Evolutionary conservation across 2,329 filamentous ascomycete genomes (phyloP).

Genomic region (Penicillium expansum): DNA sequence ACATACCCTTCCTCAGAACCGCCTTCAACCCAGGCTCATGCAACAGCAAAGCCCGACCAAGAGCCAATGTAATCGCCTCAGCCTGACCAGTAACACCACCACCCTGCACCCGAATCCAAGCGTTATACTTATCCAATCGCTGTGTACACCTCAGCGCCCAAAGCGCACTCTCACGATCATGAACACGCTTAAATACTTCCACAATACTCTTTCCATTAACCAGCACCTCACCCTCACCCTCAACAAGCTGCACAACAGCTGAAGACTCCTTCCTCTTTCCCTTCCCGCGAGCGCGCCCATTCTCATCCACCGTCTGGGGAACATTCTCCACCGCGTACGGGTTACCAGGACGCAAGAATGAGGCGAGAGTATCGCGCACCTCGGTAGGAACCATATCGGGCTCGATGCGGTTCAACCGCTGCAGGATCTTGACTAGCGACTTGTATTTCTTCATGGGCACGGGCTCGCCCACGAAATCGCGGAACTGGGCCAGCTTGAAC

Average conservation of each 20-base stretch:
- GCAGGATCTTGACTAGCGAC: slow-evolving; percentile 70
- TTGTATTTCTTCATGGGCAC: slow-evolving; percentile 76
- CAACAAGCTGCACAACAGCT: slow-evolving; percentile 82
- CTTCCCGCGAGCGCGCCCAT: slow-evolving; percentile 74
- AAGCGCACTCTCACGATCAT: slow-evolving; percentile 90
- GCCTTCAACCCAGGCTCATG: slow-evolving; percentile 93
- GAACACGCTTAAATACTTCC: slow-evolving; percentile 78
- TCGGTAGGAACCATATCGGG: slow-evolving; percentile 70
- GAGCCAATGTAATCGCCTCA: slow-evolving; percentile 85
- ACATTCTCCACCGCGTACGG: slow-evolving; percentile 63
- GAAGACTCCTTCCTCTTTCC: slow-evolving; percentile 85
- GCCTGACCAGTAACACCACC: slow-evolving; percentile 94
- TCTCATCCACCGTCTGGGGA: slow-evolving; percentile 66
- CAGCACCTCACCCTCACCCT: slow-evolving; percentile 85
- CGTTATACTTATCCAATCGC: slow-evolving; percentile 92
- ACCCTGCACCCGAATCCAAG: slow-evolving; percentile 80
- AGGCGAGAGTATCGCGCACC: slow-evolving; percentile 61
- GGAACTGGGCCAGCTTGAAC: slow-evolving; percentile 76
- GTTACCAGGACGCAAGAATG: slow-evolving; percentile 74
- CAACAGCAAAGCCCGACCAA: slow-evolving; percentile 81
- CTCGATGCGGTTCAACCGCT: slow-evolving; percentile 80
- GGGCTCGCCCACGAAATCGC: slow-evolving; percentile 65
- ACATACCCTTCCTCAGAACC: slow-evolving; percentile 80
- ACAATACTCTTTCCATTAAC: slow-evolving; percentile 86
- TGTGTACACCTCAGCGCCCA: slow-evolving; percentile 85